phyloP scores from a whole-genome alignment of 768 basidiomycete species.

The Pisolithus sp. region DNA sequence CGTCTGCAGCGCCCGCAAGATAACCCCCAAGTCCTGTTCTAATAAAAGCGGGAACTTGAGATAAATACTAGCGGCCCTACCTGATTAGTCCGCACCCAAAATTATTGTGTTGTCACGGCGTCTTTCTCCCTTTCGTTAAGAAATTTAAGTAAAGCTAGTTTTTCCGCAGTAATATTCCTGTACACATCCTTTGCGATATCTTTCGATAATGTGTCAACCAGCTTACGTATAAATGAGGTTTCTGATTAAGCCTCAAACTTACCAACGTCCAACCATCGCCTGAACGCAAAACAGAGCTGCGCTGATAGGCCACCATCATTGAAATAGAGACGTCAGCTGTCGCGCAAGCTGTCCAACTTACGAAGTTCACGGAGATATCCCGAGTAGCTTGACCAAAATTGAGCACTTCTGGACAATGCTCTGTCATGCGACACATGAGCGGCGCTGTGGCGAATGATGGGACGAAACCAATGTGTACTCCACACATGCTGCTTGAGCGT shows the following conservation, averaged over 20 bases:
- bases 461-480: slow-evolving; percentile 31
- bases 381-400: slow-evolving; percentile 83
- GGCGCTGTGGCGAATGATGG: neutral
- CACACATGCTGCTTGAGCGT: slow-evolving; percentile 42
- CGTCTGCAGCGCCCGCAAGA: slow-evolving; percentile 14
- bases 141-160: slow-evolving; percentile 42
- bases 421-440: slow-evolving; percentile 28
- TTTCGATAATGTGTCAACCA: slow-evolving; percentile 17
- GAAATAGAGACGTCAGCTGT: slow-evolving; percentile 1
- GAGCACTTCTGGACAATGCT: slow-evolving; percentile 69
- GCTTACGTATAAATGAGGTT: slow-evolving; percentile 6
- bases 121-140: slow-evolving; percentile 40
- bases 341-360: slow-evolving; percentile 31
- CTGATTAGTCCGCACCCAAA: slow-evolving; percentile 25
- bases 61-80: slow-evolving; percentile 11
- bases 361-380: slow-evolving; percentile 76
- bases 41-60: neutral
- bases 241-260: slow-evolving; percentile 5
- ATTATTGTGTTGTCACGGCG: slow-evolving; percentile 20
- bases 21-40: slow-evolving; percentile 24
- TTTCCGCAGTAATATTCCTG: slow-evolving; percentile 56
- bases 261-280: slow-evolving; percentile 74
- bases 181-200: slow-evolving; percentile 64
- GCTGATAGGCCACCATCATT: slow-evolving; percentile 34
- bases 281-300: slow-evolving; percentile 70